Evolutionary conservation across 1,139 yeast genomes (phyloP).

Genomic region (Sugiyamaella xylanicola): DNA sequence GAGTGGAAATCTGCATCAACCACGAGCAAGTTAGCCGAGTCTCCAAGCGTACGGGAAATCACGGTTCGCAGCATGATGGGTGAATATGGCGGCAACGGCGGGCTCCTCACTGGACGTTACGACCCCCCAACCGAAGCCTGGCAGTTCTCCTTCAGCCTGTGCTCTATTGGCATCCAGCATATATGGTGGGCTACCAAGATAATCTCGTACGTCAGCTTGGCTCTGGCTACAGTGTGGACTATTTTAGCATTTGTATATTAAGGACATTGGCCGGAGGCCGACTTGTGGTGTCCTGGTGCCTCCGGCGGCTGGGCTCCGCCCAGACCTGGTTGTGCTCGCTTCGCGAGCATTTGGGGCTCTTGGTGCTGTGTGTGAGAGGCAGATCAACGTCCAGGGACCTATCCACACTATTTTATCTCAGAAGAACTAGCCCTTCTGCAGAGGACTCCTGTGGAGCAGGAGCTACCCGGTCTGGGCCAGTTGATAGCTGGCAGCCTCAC

Average conservation of each 20-base stretch:
- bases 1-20: constrained; percentile 42
- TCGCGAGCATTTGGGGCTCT: neutral
- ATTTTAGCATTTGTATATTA: constrained; percentile 12
- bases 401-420: no score
- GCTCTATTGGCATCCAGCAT: constrained; percentile 87
- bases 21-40: constrained; percentile 43
- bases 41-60: constrained; percentile 58
- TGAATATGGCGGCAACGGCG: constrained; percentile 87
- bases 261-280: no score
- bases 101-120: constrained; percentile 74
- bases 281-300: no score
- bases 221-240: neutral
- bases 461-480: neutral
- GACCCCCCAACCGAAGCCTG: constrained; percentile 48
- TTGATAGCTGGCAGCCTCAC: no score
- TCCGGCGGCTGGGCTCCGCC: neutral
- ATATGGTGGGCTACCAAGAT: constrained; percentile 92
- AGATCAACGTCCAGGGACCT: no score
- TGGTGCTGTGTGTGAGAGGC: no score
- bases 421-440: no score
- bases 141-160: constrained; percentile 70
- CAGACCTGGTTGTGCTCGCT: neutral
- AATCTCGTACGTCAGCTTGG: constrained; percentile 30
- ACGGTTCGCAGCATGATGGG: constrained; percentile 97
- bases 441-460: neutral